Percentiles rank a stretch among this genome's conserved stretches.
phyloP scores from a whole-genome alignment of 164 flowering plant species.

The Paratinospora sagittata region DNA sequence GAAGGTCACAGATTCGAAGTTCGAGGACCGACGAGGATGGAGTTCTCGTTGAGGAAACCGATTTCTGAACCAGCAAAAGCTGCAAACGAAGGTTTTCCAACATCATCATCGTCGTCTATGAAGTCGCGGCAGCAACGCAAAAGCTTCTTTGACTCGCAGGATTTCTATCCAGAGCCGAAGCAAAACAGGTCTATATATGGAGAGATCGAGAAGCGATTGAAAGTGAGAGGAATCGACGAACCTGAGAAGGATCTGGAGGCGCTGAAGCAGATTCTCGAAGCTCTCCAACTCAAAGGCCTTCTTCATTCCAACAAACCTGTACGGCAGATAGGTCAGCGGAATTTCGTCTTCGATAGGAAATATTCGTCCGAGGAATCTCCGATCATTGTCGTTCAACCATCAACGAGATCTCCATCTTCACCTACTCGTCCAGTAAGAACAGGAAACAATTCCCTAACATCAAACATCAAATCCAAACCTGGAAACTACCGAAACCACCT shows the following conservation, averaged over 20 bases:
- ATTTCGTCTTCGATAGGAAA: constrained; percentile 42
- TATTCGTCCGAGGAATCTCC: constrained; percentile 40
- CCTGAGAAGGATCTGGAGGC: constrained; percentile 76
- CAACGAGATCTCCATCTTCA: constrained; percentile 23
- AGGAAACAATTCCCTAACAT: constrained; percentile 26
- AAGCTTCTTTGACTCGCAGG: constrained; percentile 65
- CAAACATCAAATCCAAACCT: constrained; percentile 28
- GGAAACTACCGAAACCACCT: constrained; percentile 25
- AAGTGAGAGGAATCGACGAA: constrained; percentile 75
- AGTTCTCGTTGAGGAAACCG: constrained; percentile 16
- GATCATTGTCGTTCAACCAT: constrained; percentile 56
- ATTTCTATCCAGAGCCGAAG: constrained; percentile 78
- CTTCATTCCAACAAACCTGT: constrained; percentile 43
- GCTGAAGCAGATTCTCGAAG: constrained; percentile 83
- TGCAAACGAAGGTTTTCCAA: neutral
- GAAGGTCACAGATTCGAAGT: constrained; percentile 11
- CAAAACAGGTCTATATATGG: constrained; percentile 46
- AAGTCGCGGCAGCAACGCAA: constrained; percentile 35
- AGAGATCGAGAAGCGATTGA: constrained; percentile 66
- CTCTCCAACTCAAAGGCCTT: constrained; percentile 86
- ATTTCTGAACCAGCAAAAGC: constrained; percentile 1
- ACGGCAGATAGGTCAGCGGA: constrained; percentile 23
- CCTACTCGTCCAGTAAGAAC: constrained; percentile 16
- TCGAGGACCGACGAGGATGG: constrained; percentile 5
- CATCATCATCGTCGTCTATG: constrained; percentile 4